Evolutionary conservation across 2,329 filamentous ascomycete species (phyloP).

Genomic region (Coleophoma cylindrospora): DNA sequence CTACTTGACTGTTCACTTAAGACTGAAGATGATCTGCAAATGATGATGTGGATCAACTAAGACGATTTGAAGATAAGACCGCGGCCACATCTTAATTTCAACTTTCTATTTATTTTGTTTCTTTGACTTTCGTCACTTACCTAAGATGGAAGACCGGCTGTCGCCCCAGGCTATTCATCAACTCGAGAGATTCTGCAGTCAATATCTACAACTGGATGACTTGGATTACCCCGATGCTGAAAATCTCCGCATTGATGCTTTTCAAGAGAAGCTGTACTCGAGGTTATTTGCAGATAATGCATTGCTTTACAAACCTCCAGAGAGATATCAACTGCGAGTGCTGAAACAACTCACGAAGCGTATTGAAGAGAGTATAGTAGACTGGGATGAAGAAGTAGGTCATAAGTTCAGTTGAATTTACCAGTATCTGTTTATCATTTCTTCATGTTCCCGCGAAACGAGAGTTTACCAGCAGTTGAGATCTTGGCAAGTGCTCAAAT

Average conservation of each 20-base stretch:
- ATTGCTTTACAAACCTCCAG: constrained; percentile 54
- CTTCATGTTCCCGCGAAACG: constrained; percentile 4
- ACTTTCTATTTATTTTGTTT: too few species aligned
- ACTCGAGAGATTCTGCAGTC: constrained; percentile 56
- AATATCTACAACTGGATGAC: constrained; percentile 74
- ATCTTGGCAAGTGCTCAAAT: too few species aligned
- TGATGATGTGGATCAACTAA: too few species aligned
- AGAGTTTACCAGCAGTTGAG: too few species aligned
- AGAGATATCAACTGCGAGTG: constrained; percentile 64
- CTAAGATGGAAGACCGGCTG: too few species aligned
- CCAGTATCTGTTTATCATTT: constrained; percentile 3
- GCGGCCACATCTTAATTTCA: too few species aligned
- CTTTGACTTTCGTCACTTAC: too few species aligned
- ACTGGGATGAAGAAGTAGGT: constrained; percentile 87
- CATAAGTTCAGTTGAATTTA: constrained; percentile 10
- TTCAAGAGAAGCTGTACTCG: constrained; percentile 63
- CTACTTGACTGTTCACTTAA: too few species aligned
- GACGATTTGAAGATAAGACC: too few species aligned
- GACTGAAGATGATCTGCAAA: too few species aligned
- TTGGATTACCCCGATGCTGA: constrained; percentile 59
- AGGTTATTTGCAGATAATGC: constrained; percentile 59
- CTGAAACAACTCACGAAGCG: constrained; percentile 67
- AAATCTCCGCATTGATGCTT: constrained; percentile 51
- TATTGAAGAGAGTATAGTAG: constrained; percentile 69
- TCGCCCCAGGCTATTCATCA: constrained; percentile 15